Conservation (phyloP, 495 filamentous ascomycete genomes). For the Penicillium roqueforti region DNA sequence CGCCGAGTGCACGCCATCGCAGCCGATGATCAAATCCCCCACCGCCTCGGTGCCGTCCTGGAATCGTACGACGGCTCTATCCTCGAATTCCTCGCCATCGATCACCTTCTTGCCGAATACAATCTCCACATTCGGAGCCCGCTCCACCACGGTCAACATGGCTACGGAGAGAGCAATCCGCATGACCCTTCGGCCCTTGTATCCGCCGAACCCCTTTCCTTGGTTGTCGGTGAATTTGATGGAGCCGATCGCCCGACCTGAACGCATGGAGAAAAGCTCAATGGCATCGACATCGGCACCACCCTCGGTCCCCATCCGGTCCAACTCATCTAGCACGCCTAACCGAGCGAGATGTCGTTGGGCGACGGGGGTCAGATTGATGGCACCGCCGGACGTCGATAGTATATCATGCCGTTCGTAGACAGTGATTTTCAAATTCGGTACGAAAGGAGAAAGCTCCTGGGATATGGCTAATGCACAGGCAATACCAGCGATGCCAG, state of each 20-base stretch:
- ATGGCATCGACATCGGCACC: constrained; percentile 52
- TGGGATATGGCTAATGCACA: constrained; percentile 50
- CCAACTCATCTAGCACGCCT: constrained; percentile 46
- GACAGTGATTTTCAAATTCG: constrained; percentile 47
- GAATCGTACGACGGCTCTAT: constrained; percentile 47
- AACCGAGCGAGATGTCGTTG: constrained; percentile 54
- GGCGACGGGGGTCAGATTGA: constrained; percentile 60
- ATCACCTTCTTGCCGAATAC: constrained; percentile 40
- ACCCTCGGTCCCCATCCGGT: constrained; percentile 38
- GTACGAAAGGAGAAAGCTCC: constrained; percentile 41
- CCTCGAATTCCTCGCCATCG: constrained; percentile 34
- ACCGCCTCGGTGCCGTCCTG: constrained; percentile 43
- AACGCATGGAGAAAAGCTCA: constrained; percentile 49
- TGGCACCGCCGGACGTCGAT: constrained; percentile 56
- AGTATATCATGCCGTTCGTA: constrained; percentile 55
- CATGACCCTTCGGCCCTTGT: constrained; percentile 46
- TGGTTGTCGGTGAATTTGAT: constrained; percentile 38
- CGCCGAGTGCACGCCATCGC: constrained; percentile 61
- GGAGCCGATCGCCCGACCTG: constrained; percentile 41
- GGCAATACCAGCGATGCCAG: constrained; percentile 54
- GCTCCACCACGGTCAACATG: constrained; percentile 43
- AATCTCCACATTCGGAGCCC: constrained; percentile 34
- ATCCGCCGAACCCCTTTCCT: constrained; percentile 39
- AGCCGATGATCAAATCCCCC: constrained; percentile 55
- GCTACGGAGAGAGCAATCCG: constrained; percentile 45